phyloP scores from a whole-genome alignment of 495 filamentous ascomycete genomes.

The Lasiosphaeria hispida region DNA sequence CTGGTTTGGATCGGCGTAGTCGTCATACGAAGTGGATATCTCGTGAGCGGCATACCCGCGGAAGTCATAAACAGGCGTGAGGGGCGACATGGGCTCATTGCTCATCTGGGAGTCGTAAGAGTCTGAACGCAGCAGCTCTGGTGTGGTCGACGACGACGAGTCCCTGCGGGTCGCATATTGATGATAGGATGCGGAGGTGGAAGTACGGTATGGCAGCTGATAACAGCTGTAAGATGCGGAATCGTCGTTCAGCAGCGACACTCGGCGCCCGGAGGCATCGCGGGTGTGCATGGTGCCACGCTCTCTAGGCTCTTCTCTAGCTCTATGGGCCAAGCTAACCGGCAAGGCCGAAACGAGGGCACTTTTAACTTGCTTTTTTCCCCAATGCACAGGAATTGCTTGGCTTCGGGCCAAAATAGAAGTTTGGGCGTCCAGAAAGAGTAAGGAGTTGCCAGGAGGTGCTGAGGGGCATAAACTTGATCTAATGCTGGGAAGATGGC shows the following conservation, averaged over 20 bases:
- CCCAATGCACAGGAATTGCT: background rate
- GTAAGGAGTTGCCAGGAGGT: background rate
- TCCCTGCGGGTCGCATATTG: constrained; percentile 21
- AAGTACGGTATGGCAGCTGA: constrained; percentile 8
- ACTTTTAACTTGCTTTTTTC: too few relatives aligned
- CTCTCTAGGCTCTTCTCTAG: too few relatives aligned
- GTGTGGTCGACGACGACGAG: constrained; percentile 44
- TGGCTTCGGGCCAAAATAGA: background rate
- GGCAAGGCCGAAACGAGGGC: background rate
- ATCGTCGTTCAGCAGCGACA: constrained; percentile 56
- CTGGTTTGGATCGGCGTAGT: constrained; percentile 33
- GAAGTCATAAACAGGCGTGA: constrained; percentile 42
- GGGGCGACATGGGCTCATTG: constrained; percentile 46
- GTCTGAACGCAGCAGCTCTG: constrained; percentile 50
- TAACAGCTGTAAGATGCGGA: constrained; percentile 14
- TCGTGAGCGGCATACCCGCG: constrained; percentile 23
- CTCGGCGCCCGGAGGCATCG: constrained; percentile 49
- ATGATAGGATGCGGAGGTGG: constrained; percentile 10
- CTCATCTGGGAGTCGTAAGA: constrained; percentile 55
- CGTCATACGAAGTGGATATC: constrained; percentile 33
- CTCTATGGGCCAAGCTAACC: background rate
- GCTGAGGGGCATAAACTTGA: background rate
- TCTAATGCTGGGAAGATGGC: too few relatives aligned
- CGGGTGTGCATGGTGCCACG: constrained; percentile 41
- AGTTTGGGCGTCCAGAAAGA: background rate